Evolutionary conservation across 2,329 filamentous ascomycete species (phyloP).

Genomic region (Botrytis medusae): DNA sequence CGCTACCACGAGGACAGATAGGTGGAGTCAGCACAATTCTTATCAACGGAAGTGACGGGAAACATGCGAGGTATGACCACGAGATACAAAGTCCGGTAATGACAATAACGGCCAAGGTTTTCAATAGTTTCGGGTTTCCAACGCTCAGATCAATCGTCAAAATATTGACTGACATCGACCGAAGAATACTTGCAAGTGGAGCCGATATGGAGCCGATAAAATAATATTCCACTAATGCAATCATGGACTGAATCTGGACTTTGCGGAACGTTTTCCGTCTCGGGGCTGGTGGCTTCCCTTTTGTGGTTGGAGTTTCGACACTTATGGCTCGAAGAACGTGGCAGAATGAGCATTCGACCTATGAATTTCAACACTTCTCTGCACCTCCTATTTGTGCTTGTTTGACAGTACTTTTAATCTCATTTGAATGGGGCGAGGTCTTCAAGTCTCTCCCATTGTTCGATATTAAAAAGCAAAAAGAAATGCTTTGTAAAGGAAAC

Average conservation of each 20-base stretch:
- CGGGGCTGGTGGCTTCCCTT: background rate
- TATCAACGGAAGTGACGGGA: background rate
- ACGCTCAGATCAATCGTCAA: background rate
- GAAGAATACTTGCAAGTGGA: background rate
- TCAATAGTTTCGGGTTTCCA: background rate
- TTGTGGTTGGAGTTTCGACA: background rate
- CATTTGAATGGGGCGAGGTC: background rate
- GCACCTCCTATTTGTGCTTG: background rate
- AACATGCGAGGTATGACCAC: background rate
- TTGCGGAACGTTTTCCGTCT: background rate
- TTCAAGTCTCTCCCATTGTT: background rate
- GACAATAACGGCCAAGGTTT: background rate
- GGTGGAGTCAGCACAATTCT: background rate
- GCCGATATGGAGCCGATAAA: background rate
- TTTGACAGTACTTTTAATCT: background rate
- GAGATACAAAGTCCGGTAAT: background rate
- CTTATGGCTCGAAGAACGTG: background rate
- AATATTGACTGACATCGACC: background rate
- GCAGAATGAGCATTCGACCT: background rate
- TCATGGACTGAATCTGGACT: background rate
- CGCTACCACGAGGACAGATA: background rate
- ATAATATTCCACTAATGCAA: background rate
- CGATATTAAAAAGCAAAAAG: no score
- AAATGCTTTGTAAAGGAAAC: background rate
- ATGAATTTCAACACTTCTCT: background rate